phyloP scores from a whole-genome alignment of 2,329 filamentous ascomycete species.

The Blastomyces parvus region DNA sequence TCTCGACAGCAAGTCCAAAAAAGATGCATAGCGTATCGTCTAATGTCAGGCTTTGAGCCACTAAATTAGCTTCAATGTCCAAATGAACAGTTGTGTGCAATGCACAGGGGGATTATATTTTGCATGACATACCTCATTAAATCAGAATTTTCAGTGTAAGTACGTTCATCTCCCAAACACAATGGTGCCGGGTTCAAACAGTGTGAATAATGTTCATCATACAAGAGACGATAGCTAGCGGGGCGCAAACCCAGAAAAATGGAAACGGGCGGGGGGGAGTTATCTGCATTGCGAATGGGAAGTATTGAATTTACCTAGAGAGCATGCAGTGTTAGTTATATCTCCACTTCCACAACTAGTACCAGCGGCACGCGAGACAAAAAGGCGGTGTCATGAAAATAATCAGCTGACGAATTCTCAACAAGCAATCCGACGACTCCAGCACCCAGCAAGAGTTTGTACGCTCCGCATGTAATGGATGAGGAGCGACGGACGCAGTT shows the following conservation, averaged over 20 bases:
- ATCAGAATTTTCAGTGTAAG: constrained; percentile 59
- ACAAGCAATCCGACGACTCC: constrained; percentile 49
- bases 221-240: constrained; percentile 31
- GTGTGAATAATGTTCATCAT: constrained; percentile 65
- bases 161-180: constrained; percentile 50
- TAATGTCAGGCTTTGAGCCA: constrained; percentile 32
- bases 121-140: constrained; percentile 51
- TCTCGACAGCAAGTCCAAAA: constrained; percentile 15
- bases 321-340: constrained; percentile 17
- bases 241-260: constrained; percentile 13
- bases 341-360: constrained; percentile 6
- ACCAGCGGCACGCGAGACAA: background rate
- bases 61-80: constrained; percentile 15
- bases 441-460: constrained; percentile 54
- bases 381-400: constrained; percentile 7
- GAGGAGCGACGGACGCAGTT: constrained; percentile 44
- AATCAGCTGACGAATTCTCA: constrained; percentile 61
- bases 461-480: constrained; percentile 49
- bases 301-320: constrained; percentile 12
- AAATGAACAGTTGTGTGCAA: constrained; percentile 3
- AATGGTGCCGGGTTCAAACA: constrained; percentile 52
- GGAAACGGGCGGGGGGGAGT: constrained; percentile 7
- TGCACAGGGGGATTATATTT: background rate
- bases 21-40: constrained; percentile 27
- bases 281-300: constrained; percentile 11